A percentile compares a stretch with the other conserved stretches of the same genome.
phyloP scores from a whole-genome alignment of 1,284 basidiomycete species.

The Malassezia globosa region DNA sequence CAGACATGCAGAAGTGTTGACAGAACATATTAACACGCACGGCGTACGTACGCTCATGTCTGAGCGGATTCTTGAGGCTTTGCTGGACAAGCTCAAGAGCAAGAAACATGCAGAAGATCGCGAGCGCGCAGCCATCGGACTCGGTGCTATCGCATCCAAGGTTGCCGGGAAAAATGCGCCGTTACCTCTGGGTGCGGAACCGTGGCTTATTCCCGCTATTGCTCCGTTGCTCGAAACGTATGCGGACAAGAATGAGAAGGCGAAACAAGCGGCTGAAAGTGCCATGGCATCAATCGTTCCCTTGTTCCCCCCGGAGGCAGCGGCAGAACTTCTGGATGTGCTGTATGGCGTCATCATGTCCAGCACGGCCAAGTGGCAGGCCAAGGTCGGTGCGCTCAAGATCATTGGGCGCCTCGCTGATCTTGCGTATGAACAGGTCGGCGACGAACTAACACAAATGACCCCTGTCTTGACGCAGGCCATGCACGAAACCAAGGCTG shows the following conservation, averaged over 20 bases:
- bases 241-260: constrained; percentile 90
- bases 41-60: constrained; percentile 42
- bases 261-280: constrained; percentile 65
- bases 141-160: constrained; percentile 46
- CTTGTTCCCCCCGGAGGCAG: constrained; percentile 67
- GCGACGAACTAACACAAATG: constrained; percentile 67
- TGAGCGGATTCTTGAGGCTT: constrained; percentile 46
- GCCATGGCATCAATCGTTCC: constrained; percentile 79
- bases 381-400: constrained; percentile 87
- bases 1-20: constrained; percentile 46
- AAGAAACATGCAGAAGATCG: constrained; percentile 76
- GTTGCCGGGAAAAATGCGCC: constrained; percentile 51
- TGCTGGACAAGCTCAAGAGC: constrained; percentile 60
- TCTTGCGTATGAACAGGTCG: constrained; percentile 67
- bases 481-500: constrained; percentile 95
- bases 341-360: constrained; percentile 66
- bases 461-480: constrained; percentile 77
- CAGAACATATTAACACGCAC: constrained; percentile 43
- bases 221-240: constrained; percentile 70
- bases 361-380: constrained; percentile 71
- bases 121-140: constrained; percentile 73
- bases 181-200: constrained; percentile 59
- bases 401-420: constrained; percentile 56
- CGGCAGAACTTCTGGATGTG: constrained; percentile 58
- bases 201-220: constrained; percentile 70